Evolutionary conservation across 1,139 yeast species (phyloP).

Genomic region (Magnusiomyces tetraspermus): DNA sequence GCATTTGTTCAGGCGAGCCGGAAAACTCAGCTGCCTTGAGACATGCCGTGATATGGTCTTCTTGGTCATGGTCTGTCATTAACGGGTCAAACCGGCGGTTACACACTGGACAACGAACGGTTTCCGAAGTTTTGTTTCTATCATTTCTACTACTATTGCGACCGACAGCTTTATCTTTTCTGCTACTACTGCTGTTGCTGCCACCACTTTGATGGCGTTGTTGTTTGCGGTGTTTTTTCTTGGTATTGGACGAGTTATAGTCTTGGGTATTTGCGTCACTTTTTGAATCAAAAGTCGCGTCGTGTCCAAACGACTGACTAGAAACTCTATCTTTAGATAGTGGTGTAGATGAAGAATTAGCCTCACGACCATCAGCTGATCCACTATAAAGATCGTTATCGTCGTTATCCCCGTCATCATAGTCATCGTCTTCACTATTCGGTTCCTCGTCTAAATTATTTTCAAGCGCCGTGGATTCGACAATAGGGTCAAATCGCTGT

Average conservation of each 20-base stretch:
- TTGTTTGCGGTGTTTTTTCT: too few species aligned
- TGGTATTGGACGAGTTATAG: too few species aligned
- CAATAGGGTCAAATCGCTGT: slow-evolving; percentile 7
- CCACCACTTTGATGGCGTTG: too few species aligned
- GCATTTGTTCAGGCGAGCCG: slow-evolving; percentile 44
- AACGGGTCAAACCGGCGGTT: slow-evolving; percentile 1
- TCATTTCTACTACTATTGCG: too few species aligned
- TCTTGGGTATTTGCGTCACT: too few species aligned
- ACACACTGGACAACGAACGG: slow-evolving; percentile 11
- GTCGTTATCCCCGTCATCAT: slow-evolving; percentile 35
- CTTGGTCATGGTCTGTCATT: slow-evolving; percentile 36
- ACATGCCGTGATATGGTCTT: slow-evolving; percentile 63
- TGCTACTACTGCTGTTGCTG: too few species aligned
- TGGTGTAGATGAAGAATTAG: not conserved
- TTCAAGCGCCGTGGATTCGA: slow-evolving; percentile 9
- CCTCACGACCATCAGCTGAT: slow-evolving; percentile 8
- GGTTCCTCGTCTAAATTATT: slow-evolving; percentile 20
- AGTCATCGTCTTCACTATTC: slow-evolving; percentile 25
- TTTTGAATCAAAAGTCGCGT: too few species aligned
- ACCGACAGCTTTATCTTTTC: too few species aligned
- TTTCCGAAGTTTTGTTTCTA: too few species aligned
- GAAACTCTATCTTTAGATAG: too few species aligned
- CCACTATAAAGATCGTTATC: slow-evolving; percentile 17
- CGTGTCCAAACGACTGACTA: too few species aligned
- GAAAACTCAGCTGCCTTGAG: slow-evolving; percentile 56